Base-by-base conservation (phyloP, 768 basidiomycete genomes). In the Lactarius psammicola region DNA sequence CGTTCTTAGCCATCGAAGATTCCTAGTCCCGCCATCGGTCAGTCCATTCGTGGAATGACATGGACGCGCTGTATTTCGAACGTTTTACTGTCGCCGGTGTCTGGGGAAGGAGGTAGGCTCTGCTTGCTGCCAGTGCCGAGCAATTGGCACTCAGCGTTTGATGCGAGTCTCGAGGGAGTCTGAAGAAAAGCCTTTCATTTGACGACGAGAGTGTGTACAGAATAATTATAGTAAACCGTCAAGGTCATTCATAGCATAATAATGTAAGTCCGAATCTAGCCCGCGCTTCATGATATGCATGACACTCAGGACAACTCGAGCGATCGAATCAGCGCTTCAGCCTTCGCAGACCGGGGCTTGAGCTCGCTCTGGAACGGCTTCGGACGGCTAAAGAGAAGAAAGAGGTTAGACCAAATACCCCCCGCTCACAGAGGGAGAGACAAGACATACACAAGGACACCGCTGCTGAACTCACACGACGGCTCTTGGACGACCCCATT, bases 321-420 rank as follows among this genome's bases (percentile, higher is more conserved):
- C 7, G 66, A 51, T n/a, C 56, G 34, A 44, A 71, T 44, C 23
- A 70, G 65, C n/a, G 58, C 54, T 44, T 69, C 67, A 1, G 72
- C 59, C 17, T 65, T 65, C 42, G 64, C 49, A 34, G 66, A 67
- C 15, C 72, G 69, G 2, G 72, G 72, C 64, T 63, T 67, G 30
- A 73, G 66, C 6, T 23, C 30, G 61, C 69, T 69, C 26, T 63
- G 31, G 63, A 73, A 73, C 10, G 72, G 71, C 64, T 59, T 68
- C 2, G 72, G 72, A 56, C 66, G 71, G 13, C 71, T 73, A 44
- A 1, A 49, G 23, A 18, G 17, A 40, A 15, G 20, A 30, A 30
- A 10, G 17, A 34, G 6, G n/a, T 26, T n/a, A 36, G 56, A 26
- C 3, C 4, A 31, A 31, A 26, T 28, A n/a, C 23, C 49, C 54